These are phyloP conservation scores for Leonotis leonurus DNA, from an alignment of 257 asterid species.

Conservation along the genomic window DNA sequence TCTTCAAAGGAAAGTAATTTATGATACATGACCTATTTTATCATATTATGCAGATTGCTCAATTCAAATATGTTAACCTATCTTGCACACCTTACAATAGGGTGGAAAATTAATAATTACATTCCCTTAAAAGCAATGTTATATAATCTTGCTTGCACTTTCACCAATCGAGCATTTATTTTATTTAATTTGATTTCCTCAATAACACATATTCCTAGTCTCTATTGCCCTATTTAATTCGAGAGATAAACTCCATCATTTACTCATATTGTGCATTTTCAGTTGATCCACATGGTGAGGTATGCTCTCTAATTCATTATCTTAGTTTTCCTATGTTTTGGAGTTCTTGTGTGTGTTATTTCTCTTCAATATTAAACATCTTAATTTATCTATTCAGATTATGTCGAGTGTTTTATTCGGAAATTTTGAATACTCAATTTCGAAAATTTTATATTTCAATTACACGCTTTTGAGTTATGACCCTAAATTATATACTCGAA, in stretches of 20 bases:
- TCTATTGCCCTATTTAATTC: background rate
- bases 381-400: no score
- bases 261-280: background rate
- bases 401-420: no score
- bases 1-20: conserved; percentile 7
- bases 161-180: background rate
- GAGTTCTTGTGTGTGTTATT: background rate
- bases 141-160: background rate
- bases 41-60: no score
- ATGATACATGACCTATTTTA: background rate
- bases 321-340: background rate
- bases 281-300: background rate
- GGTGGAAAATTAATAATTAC: background rate
- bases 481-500: no score
- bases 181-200: background rate
- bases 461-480: no score
- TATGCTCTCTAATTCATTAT: background rate
- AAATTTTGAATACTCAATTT: no score
- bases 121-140: conserved; percentile 21
- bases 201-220: background rate
- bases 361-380: background rate
- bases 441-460: no score
- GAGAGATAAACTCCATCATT: background rate
- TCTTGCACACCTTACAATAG: background rate
- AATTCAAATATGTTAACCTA: background rate